phyloP scores from a whole-genome alignment of 2,329 filamentous ascomycete species.

The Chaetothyriales sp. region DNA sequence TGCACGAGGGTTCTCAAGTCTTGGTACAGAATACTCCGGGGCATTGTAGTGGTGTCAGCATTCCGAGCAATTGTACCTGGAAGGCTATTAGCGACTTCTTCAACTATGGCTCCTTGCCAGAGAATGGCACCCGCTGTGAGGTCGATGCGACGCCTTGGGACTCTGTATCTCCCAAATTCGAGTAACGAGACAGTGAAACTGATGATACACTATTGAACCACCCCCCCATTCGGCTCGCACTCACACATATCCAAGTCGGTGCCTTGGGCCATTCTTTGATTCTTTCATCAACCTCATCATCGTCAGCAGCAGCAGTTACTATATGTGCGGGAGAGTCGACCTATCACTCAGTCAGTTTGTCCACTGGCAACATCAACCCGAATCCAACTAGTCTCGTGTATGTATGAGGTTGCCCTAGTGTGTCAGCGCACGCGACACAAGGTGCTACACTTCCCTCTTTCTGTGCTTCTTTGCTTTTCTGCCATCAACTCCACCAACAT shows the following conservation, averaged over 20 bases:
- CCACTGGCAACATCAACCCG: neutral
- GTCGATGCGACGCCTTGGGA: conserved; percentile 24
- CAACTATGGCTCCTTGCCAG: conserved; percentile 26
- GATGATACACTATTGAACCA: neutral
- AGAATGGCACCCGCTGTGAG: conserved; percentile 22
- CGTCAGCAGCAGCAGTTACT: neutral
- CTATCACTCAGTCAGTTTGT: neutral
- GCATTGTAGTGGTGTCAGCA: conserved; percentile 19
- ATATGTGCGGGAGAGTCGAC: neutral
- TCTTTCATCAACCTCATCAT: neutral
- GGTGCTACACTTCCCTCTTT: neutral
- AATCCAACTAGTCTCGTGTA: neutral
- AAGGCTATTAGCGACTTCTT: conserved; percentile 27
- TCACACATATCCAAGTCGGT: neutral
- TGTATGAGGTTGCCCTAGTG: neutral
- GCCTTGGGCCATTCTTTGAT: neutral
- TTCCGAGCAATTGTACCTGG: conserved; percentile 25
- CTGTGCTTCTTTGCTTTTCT: neutral
- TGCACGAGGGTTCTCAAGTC: conserved; percentile 31
- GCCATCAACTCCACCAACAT: neutral
- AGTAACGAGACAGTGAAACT: neutral
- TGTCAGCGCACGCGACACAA: neutral
- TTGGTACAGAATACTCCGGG: conserved; percentile 32
- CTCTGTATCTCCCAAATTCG: neutral
- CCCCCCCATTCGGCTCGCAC: no score